Evolutionary conservation across 2,329 filamentous ascomycete species (phyloP), one percentile per base, ranked within the genome.

Genomic region (Raffaelea ambrosiae): DNA sequence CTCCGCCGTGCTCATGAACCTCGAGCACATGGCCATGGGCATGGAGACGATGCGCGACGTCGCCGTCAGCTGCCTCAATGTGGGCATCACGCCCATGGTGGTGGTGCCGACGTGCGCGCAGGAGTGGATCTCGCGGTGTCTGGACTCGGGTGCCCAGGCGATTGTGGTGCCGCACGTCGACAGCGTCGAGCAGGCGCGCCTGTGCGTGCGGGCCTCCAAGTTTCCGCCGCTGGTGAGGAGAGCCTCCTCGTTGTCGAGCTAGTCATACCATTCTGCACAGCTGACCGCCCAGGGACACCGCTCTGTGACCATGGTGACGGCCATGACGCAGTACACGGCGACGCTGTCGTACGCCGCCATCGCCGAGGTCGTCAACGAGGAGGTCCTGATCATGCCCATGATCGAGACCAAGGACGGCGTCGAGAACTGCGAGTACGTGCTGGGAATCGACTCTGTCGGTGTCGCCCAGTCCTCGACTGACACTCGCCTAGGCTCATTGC

Each of bases 41-140:
- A 5, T 40, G 38, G 38, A 40, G 38, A 20, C 38, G 18, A 21
- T 40, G 13, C 9, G n/a, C 18, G 38, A 40, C 38, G 38, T 40
- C 18, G 38, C 38, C 4, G 38, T 40, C 5, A 7, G 5, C 5
- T 40, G 38, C 18, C 38, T 40, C 5, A 14, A 5, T 8, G 18
- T 40, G 18, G 38, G 38, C 14, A 21, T 40, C 14, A 40, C 38
- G 38, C 38, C 38, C 14, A 21, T 40, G 38, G 38, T 21, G 5
- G 38, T 40, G 9, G 38, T 40, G 38, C 38, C 38, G n/a, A 21
- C 38, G 7, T 40, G 38, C 38, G 38, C 38, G 7, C 5, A n/a
- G 29, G 79, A 74, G 76, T 78, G 79, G 75, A 74, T 79, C 46
- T 79, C 79, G 57, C 63, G 76, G 44, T 76, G 76, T 13, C 66